Percentiles rank a stretch among this genome's conserved stretches.
phyloP scores from a whole-genome alignment of 495 filamentous ascomycete species.

The Neurospora sp. region DNA sequence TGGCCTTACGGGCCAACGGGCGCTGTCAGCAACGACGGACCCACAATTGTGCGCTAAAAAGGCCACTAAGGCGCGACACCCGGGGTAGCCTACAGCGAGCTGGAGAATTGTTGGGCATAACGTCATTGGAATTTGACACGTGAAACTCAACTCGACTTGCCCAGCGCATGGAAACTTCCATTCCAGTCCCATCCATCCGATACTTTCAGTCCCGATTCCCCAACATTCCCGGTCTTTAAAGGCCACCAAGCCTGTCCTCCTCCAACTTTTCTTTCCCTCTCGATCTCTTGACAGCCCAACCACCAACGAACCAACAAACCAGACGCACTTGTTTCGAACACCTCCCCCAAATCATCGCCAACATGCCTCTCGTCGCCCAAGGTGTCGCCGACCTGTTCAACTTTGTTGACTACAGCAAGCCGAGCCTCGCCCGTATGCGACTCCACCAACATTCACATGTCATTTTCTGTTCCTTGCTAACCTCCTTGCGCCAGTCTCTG shows the following conservation, averaged over 20 bases:
- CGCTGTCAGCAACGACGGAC: not conserved
- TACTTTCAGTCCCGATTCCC: not conserved
- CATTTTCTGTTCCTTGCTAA: slow-evolving; percentile 1
- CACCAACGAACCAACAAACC: not conserved
- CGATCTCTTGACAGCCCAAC: not conserved
- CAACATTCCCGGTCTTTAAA: not conserved
- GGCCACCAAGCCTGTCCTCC: not conserved
- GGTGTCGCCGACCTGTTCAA: slow-evolving; percentile 27
- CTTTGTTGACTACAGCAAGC: slow-evolving; percentile 54
- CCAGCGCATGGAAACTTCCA: not conserved
- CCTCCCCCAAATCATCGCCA: not conserved
- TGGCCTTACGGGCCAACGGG: not conserved
- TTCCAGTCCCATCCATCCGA: not conserved
- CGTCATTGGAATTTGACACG: not conserved
- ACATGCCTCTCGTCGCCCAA: not conserved
- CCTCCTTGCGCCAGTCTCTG: slow-evolving; percentile 45
- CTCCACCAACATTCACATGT: slow-evolving; percentile 4
- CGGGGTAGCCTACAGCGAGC: not conserved
- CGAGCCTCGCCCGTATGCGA: slow-evolving; percentile 48
- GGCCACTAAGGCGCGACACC: not conserved
- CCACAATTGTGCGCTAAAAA: not conserved
- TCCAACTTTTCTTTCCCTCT: not conserved
- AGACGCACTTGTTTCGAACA: not conserved
- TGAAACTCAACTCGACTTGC: not conserved
- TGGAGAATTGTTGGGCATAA: not conserved